Conservation (phyloP, 2,329 filamentous ascomycete species). For the Hymenoscyphus salicellus region DNA sequence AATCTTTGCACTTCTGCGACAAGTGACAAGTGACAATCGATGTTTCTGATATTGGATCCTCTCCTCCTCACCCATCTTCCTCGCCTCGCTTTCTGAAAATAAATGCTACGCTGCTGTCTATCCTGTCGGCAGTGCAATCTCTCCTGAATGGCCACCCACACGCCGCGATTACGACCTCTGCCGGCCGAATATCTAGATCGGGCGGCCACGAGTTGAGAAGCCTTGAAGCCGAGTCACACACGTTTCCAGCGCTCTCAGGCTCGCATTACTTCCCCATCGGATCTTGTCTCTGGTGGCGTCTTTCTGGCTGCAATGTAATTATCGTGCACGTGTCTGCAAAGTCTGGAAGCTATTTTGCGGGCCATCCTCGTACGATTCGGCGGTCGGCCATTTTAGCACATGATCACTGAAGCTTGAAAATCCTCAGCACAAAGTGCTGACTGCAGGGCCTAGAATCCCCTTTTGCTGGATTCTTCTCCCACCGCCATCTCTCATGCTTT, state of each 20-base stretch:
- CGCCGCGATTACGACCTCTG: not conserved
- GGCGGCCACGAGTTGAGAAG: not conserved
- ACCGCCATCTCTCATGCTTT: not conserved
- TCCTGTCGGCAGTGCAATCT: not conserved
- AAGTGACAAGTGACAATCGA: not conserved
- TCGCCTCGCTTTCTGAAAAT: not conserved
- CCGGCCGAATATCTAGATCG: not conserved
- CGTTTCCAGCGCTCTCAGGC: not conserved
- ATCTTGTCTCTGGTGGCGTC: slow-evolving; percentile 1
- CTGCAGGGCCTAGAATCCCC: slow-evolving; percentile 1
- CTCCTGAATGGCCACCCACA: not conserved
- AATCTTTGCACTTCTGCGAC: not conserved
- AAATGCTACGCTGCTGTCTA: not conserved
- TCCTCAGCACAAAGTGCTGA: not conserved
- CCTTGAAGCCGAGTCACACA: not conserved
- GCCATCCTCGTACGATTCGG: slow-evolving; percentile 1
- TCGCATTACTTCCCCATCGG: not conserved
- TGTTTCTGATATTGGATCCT: not conserved
- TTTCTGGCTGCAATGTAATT: not conserved
- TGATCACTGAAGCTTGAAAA: slow-evolving; percentile 1
- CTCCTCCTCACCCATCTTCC: too few species aligned
- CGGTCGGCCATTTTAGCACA: not conserved
- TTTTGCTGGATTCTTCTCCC: not conserved
- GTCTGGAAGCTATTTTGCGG: not conserved
- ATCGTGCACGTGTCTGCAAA: not conserved